Evolutionary conservation across 139 green algal genomes (phyloP).

Genomic region (Coelastrella sp.): DNA sequence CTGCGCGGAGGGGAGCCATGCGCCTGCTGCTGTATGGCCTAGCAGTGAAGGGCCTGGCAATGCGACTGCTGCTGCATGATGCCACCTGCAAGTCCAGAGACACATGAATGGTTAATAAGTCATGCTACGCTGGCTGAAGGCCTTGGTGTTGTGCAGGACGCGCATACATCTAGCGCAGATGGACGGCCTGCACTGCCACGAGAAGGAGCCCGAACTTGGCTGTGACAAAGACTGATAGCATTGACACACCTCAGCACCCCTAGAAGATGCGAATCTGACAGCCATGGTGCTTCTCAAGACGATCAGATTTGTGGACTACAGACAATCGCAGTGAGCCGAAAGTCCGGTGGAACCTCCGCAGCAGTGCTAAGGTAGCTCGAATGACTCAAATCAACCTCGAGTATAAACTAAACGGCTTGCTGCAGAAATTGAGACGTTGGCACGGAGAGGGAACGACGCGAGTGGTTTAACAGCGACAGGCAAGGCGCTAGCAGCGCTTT

Average conservation of each 20-base stretch:
- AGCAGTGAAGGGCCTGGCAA: not conserved
- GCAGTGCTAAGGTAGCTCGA: no score
- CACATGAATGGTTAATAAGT: not conserved
- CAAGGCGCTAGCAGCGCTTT: no score
- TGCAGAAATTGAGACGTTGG: no score
- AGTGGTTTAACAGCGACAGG: no score
- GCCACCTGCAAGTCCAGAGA: not conserved
- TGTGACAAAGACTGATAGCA: no score
- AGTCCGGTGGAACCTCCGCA: no score
- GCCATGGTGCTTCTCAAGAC: not conserved
- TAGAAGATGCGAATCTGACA: not conserved
- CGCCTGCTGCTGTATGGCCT: slow-evolving; percentile 40
- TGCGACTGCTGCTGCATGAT: slow-evolving; percentile 23
- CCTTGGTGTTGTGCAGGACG: no score
- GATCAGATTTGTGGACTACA: not conserved
- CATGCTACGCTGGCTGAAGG: not conserved
- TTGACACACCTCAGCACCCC: not conserved
- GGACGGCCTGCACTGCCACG: no score
- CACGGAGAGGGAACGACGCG: no score
- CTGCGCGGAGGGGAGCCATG: slow-evolving; percentile 10
- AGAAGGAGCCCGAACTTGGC: no score
- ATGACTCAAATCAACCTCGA: no score
- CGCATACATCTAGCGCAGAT: not conserved
- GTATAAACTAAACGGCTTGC: no score
- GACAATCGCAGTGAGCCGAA: not conserved